Percentiles rank a stretch among this genome's conserved stretches.
These are phyloP conservation scores for Phytophthora idaei DNA, from an alignment of 352 stramenopile genomes.

Conservation along the genomic window DNA sequence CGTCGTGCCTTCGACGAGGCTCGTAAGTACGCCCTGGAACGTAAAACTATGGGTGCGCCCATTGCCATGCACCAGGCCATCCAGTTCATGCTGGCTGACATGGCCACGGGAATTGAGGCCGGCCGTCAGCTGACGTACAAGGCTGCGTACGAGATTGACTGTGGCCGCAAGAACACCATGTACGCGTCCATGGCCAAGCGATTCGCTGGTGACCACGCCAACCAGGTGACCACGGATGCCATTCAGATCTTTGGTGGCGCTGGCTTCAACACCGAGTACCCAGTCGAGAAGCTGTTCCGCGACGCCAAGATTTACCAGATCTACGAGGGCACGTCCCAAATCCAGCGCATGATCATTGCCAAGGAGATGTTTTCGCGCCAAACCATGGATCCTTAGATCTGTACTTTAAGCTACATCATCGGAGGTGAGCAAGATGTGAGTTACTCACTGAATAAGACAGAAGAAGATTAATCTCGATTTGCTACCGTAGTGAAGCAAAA, in stretches of 20 bases:
- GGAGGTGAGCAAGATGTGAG: background rate
- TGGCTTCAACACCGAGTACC: constrained; percentile 93
- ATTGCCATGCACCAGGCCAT: constrained; percentile 90
- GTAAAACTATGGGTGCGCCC: constrained; percentile 88
- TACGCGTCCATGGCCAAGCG: constrained; percentile 92
- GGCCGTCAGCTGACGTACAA: constrained; percentile 88
- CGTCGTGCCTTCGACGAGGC: constrained; percentile 90
- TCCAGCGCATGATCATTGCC: constrained; percentile 91
- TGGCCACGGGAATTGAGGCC: constrained; percentile 91
- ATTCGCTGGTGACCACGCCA: constrained; percentile 88
- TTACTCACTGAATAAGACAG: background rate
- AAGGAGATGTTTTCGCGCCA: constrained; percentile 86
- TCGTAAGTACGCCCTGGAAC: constrained; percentile 84
- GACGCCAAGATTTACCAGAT: constrained; percentile 94
- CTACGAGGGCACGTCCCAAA: constrained; percentile 93
- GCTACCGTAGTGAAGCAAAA: background rate
- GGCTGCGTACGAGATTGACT: constrained; percentile 90
- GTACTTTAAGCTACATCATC: background rate
- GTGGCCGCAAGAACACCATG: constrained; percentile 89
- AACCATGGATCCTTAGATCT: constrained; percentile 53
- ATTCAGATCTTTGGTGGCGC: constrained; percentile 92
- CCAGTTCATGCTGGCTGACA: constrained; percentile 91
- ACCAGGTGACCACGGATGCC: constrained; percentile 86
- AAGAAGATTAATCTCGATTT: background rate
- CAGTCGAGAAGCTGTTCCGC: constrained; percentile 92